phyloP scores from a whole-genome alignment of 495 filamentous ascomycete genomes.

The Daldinia loculata region DNA sequence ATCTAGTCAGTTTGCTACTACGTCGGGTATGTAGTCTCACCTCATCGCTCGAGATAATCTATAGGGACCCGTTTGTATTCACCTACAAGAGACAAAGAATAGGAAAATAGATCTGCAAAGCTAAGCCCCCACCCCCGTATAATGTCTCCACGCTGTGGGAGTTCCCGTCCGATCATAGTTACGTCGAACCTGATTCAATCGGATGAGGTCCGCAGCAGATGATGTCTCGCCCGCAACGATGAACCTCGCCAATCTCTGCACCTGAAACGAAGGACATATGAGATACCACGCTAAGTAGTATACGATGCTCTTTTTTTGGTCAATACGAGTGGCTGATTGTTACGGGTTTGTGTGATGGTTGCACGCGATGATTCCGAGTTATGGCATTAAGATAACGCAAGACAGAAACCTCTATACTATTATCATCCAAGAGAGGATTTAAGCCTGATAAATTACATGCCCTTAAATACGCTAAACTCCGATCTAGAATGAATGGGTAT shows the following conservation, averaged over 20 bases:
- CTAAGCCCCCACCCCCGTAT: constrained; percentile 16
- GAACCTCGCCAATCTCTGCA: constrained; percentile 22
- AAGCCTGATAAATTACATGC: neutral
- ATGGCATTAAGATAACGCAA: constrained; percentile 8
- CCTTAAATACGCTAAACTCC: constrained; percentile 10
- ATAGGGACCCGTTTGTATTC: constrained; percentile 20
- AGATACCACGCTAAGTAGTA: constrained; percentile 5
- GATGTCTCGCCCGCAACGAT: constrained; percentile 26
- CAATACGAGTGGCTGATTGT: neutral
- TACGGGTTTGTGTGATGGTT: neutral
- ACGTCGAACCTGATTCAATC: constrained; percentile 23
- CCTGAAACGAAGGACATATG: constrained; percentile 25
- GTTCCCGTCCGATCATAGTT: constrained; percentile 31
- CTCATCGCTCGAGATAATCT: constrained; percentile 21
- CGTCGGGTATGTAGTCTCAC: constrained; percentile 11
- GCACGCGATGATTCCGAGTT: constrained; percentile 7
- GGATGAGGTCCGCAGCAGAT: constrained; percentile 2
- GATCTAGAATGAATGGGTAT: neutral
- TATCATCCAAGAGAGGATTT: neutral
- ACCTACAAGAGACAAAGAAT: constrained; percentile 11
- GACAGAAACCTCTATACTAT: neutral
- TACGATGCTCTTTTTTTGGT: constrained; percentile 11
- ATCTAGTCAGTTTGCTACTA: neutral
- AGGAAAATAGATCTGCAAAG: constrained; percentile 8
- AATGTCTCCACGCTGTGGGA: constrained; percentile 20